Percentiles rank a stretch among this genome's conserved stretches.
Conservation (phyloP, 192 early-diverging fungal species). For the Dispira simplex region DNA sequence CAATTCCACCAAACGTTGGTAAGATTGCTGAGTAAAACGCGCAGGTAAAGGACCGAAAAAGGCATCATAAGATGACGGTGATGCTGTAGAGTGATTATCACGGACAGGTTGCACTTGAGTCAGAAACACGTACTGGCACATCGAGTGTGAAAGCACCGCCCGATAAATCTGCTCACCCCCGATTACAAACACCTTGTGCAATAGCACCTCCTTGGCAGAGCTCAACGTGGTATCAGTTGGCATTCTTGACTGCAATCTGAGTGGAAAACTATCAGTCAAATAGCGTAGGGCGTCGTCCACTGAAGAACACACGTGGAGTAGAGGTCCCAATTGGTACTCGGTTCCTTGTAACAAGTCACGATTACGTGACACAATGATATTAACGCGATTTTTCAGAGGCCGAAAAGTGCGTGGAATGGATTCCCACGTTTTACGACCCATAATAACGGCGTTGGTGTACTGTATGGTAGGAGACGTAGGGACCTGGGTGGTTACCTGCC, state of each 20-base stretch:
- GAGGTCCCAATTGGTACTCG: background rate
- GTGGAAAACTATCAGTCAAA: too few species aligned
- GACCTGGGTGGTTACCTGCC: slow-evolving; percentile 36
- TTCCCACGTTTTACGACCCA: slow-evolving; percentile 92
- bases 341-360: slow-evolving; percentile 19
- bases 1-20: background rate
- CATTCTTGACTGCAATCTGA: too few species aligned
- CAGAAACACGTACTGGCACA: background rate
- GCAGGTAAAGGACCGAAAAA: background rate
- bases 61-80: background rate
- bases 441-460: slow-evolving; percentile 67
- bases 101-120: background rate
- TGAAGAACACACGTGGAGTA: background rate
- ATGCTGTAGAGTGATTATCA: background rate
- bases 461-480: background rate
- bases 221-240: background rate
- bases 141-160: background rate
- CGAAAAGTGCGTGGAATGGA: slow-evolving; percentile 69
- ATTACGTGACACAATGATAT: slow-evolving; percentile 70
- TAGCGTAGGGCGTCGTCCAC: background rate
- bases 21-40: background rate
- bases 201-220: background rate
- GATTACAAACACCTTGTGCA: background rate
- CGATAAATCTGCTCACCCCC: background rate
- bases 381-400: slow-evolving; percentile 61